Conservation (phyloP, 306 rosid species). For the Trichosanthes cucumerina region DNA sequence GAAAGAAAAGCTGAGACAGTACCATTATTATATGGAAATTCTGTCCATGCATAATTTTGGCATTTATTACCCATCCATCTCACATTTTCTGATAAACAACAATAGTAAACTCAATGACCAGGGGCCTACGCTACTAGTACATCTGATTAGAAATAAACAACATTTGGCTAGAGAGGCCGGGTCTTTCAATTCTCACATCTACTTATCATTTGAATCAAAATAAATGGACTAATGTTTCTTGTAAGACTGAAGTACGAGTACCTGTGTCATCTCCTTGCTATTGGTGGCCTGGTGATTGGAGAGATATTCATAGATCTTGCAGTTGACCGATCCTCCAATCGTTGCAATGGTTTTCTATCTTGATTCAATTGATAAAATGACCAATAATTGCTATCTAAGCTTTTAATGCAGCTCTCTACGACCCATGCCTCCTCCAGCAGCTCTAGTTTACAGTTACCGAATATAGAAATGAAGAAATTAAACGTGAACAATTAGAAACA, state of each 20-base stretch:
- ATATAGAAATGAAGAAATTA: conserved; percentile 41
- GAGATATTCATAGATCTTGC: conserved; percentile 3
- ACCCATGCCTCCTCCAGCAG: conserved; percentile 23
- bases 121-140: conserved; percentile 42
- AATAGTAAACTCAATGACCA: conserved; percentile 59
- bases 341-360: not conserved
- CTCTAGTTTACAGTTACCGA: conserved; percentile 19
- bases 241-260: conserved; percentile 13
- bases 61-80: conserved; percentile 80
- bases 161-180: conserved; percentile 27
- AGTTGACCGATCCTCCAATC: not conserved
- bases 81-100: conserved; percentile 57
- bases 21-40: conserved; percentile 21
- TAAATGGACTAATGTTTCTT: conserved; percentile 29
- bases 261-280: conserved; percentile 34
- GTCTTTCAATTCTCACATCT: conserved; percentile 41
- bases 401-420: conserved; percentile 26
- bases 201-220: conserved; percentile 52
- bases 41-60: conserved; percentile 49
- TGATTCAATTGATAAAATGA: conserved; percentile 1
- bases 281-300: conserved; percentile 14
- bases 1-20: conserved; percentile 13
- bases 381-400: conserved; percentile 9
- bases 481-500: conserved; percentile 27
- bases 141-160: conserved; percentile 28